Base-by-base conservation (phyloP, 73 alveolate species). In the Uronychia binucleata region DNA sequence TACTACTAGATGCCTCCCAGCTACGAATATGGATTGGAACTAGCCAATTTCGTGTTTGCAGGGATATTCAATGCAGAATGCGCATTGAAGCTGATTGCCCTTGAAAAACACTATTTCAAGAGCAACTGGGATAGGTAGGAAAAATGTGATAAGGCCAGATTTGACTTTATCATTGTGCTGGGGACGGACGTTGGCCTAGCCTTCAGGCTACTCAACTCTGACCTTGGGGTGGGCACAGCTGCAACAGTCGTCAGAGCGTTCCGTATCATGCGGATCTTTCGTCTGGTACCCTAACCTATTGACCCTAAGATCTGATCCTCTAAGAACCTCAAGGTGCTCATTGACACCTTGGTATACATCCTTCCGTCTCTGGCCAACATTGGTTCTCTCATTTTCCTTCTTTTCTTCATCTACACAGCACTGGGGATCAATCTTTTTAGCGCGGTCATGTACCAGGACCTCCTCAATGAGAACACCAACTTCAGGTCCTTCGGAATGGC, bases 41-140 rank as follows among this genome's bases (percentile, higher is more conserved):
- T 79, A 0, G n/a, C 92, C 26, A 97, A 97, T 78, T 89, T 87
- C 76, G 78, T 92, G 30, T 94, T 96, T 58, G 93, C 98, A 1
- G 87, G 79, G 5, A 77, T 96, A 75, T 97, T 96, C 82, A 94
- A 92, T 1, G 59, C 88, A 14, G 99, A 98, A 58, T 14, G 31
- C 8, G 58, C 57, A 31, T 8, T 80, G 11, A 80, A 80, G 34
- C 30, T 80, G 13, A 80, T 80, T n/a, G 86, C 75, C 30, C 28
- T 80, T 11, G 86, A 78, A 1, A 30, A 8, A 1, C 30, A 34
- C 14, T 78, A 78, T n/a, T 31, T 78, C 19, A 33, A 34, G 34
- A 0, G 34, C 19, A 8, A 19, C 8, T 74, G 79, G 79, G 34
- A 78, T n/a, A 30, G n/a, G n/a, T n/a, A 46, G 67, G 19, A 46